Percentiles rank a stretch among this genome's conserved stretches.
phyloP scores from a whole-genome alignment of 441 rosid genomes.

The Corymbia citriodora region DNA sequence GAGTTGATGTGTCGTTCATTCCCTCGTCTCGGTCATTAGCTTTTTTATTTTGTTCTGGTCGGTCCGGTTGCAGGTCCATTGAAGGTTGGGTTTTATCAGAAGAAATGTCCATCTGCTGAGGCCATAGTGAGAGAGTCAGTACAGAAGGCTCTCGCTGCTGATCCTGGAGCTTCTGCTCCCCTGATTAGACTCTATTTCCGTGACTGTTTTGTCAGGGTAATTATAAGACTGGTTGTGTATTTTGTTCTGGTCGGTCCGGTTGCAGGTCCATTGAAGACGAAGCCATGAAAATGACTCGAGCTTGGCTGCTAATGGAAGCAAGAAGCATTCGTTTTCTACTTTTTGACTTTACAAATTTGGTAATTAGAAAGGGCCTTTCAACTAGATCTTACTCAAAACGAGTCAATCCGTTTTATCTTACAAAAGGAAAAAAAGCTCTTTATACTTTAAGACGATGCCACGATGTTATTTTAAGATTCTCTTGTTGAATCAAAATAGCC shows the following conservation, averaged over 20 bases:
- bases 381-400: no score
- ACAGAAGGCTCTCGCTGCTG: not conserved
- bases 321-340: not conserved
- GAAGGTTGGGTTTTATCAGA: not conserved
- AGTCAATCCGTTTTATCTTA: not conserved
- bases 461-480: not conserved
- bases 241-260: no score
- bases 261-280: not conserved
- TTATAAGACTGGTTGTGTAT: not conserved
- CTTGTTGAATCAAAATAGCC: not conserved
- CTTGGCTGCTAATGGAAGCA: not conserved
- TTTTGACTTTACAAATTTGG: no score
- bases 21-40: not conserved
- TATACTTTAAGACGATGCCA: no score
- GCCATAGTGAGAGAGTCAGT: not conserved
- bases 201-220: not conserved
- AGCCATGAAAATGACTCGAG: not conserved
- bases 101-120: not conserved
- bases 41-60: no score
- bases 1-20: not conserved
- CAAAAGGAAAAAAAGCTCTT: no score
- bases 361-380: no score
- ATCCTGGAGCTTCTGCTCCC: not conserved
- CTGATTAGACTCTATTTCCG: not conserved
- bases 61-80: not conserved